Evolutionary conservation across 2,329 filamentous ascomycete genomes (phyloP), one percentile per base, ranked within the genome.

Genomic region (Phoma sp.): DNA sequence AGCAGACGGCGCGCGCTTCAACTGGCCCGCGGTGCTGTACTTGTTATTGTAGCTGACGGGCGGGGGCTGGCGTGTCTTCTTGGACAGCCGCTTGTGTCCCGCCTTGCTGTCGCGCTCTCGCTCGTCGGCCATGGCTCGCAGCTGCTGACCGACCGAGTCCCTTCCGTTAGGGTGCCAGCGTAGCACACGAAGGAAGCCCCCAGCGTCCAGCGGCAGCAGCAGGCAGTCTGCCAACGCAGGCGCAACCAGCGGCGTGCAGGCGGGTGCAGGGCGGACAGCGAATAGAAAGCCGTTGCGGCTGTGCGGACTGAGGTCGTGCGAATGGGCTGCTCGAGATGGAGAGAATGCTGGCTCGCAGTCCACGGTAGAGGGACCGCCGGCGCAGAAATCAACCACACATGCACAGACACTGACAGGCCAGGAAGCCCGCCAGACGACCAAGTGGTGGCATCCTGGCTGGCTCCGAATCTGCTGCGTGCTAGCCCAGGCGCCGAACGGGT

Each of bases 1-100:
- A 11, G 56, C 58, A 14, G 56, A 58, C 2, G 61, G 58, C 18
- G 63, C 58, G n/a, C 65, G 57, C 53, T 62, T 61, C 9, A 65
- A 49, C 11, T 29, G 40, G 30, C 32, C 36, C 10, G 42, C 53
- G 23, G 47, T 47, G 53, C 39, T 47, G 48, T 44, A 49, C 25
- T 57, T 52, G 52, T 50, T 67, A 33, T 52, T 57, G 33, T 58
- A 55, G 52, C 45, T 60, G 32, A 64, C 58, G 29, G 59, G 59
- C 33, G 64, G 64, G 30, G 61, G 55, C 13, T 52, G 46, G 25
- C 60, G 55, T 27, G 58, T 57, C 47, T 59, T 59, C 51, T 66
- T 67, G 38, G 47, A 47, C 38, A 47, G 29, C 48, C 65, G 39
- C 23, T 61, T 48, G 25, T 55, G 49, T 10, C 57, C 39, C 29